These are phyloP conservation scores for Capsella rubella DNA, from an alignment of 441 rosid genomes.

Conservation along the genomic window DNA sequence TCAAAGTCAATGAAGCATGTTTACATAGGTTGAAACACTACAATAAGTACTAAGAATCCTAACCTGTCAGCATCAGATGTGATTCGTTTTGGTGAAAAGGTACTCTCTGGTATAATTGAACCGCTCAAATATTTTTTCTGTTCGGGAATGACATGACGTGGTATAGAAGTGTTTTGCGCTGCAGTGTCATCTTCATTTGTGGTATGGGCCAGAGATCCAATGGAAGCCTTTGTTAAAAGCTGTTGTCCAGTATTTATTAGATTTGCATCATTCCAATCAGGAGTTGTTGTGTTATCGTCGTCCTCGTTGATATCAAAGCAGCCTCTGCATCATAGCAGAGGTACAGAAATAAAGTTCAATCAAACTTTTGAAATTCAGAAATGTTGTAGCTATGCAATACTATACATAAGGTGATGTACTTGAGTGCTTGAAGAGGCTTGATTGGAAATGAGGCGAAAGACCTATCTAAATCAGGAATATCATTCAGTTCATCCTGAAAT, in stretches of 20 bases:
- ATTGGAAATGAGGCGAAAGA: conserved; percentile 82
- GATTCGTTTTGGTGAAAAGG: conserved; percentile 63
- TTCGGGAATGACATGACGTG: conserved; percentile 55
- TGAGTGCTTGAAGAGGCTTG: conserved; percentile 91
- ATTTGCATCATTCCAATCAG: conserved; percentile 57
- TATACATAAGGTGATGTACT: conserved; percentile 51
- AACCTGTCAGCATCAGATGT: conserved; percentile 74
- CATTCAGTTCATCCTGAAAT: conserved; percentile 72
- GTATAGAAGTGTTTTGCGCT: conserved; percentile 53
- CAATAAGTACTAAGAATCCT: conserved; percentile 37
- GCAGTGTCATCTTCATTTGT: conserved; percentile 58
- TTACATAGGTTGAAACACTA: conserved; percentile 21
- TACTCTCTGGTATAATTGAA: conserved; percentile 65
- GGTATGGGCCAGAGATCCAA: conserved; percentile 48
- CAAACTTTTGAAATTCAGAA: neutral
- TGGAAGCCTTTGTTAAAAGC: conserved; percentile 49
- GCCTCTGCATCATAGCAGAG: conserved; percentile 60
- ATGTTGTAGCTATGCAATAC: neutral
- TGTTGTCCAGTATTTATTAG: conserved; percentile 58
- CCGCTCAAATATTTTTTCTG: conserved; percentile 69
- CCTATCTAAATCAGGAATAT: conserved; percentile 77
- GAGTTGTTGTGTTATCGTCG: conserved; percentile 65
- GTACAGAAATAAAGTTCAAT: conserved; percentile 5
- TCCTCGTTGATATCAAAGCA: conserved; percentile 90
- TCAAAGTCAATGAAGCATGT: conserved; percentile 21